Base-by-base conservation (phyloP, 139 green algal species). In the Chlorella vulgaris region DNA sequence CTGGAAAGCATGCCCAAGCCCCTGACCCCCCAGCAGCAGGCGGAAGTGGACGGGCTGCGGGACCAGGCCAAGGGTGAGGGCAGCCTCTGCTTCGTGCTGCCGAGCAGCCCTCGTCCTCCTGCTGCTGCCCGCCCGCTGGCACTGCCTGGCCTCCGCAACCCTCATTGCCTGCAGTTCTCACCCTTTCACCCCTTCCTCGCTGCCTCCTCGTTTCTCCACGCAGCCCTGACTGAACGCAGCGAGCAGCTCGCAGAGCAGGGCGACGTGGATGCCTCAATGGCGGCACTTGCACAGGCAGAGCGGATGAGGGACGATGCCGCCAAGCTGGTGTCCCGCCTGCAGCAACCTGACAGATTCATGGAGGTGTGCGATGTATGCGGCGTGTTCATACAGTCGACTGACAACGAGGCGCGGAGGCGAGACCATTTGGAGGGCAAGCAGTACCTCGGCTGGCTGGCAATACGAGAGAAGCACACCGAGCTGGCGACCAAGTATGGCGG, bases 341-440 rank as follows among this genome's bases (percentile, higher is more conserved):
- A 50, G 0, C 31, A 29, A 53, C 73, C 73, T 18, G 73, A 79
- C 73, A 50, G 73, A 2, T 24, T 10, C 31, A 47, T 79, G 50
- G 35, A 69, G 26, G 73, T 79, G 4, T 79, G 73, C 73, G 73
- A 79, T 33, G 88, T 98, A 68, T 96, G 92, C 66, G 94, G 93
- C 47, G 86, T 97, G 39, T 96, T 97, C 84, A 95, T 96, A 80
- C 94, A 95, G 85, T 91, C 82, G 78, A 94, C 86, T 42, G 94
- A 96, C 87, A 95, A 94, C 78, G 92, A 96, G 67, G 86, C 91
- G 81, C 84, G 91, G 40, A 71, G 88, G 73, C 85, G 94, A 91
- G 94, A 97, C 65, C 93, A 97, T 80, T 70, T 96, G 51, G 87
- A 87, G 55, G 94, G 93, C 70, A 97, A 97, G 87, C 93, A 65